phyloP scores from a whole-genome alignment of 2,329 filamentous ascomycete genomes.

The Daldinia sp. region DNA sequence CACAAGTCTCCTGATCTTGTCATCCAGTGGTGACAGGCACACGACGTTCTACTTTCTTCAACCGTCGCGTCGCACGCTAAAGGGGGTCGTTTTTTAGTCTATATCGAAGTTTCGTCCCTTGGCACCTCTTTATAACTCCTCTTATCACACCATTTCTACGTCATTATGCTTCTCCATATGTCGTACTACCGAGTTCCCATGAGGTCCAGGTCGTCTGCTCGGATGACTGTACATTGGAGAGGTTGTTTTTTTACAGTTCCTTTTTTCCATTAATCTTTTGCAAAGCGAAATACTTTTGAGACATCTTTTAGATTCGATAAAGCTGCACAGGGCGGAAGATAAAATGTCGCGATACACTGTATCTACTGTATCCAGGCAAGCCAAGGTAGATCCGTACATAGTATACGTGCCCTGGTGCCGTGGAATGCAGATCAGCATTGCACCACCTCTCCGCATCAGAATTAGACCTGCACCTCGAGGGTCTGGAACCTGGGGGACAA shows the following conservation, averaged over 20 bases:
- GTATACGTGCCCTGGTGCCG: slow-evolving; percentile 21
- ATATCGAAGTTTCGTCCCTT: slow-evolving; percentile 27
- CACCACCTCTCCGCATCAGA: slow-evolving; percentile 39
- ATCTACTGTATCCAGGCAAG: slow-evolving; percentile 35
- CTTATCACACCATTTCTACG: slow-evolving; percentile 48
- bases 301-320: not conserved
- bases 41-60: slow-evolving; percentile 20
- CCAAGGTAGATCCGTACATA: slow-evolving; percentile 21
- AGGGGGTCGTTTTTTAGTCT: slow-evolving; percentile 19
- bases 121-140: slow-evolving; percentile 35
- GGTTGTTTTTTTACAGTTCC: not conserved
- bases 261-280: slow-evolving; percentile 17
- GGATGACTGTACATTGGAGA: slow-evolving; percentile 16
- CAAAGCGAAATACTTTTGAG: slow-evolving; percentile 15
- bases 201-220: slow-evolving; percentile 25
- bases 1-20: slow-evolving; percentile 33
- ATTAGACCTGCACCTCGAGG: slow-evolving; percentile 31
- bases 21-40: slow-evolving; percentile 26
- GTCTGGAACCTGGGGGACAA: slow-evolving; percentile 34
- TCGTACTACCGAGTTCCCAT: slow-evolving; percentile 40
- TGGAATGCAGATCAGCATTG: slow-evolving; percentile 41
- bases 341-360: slow-evolving; percentile 26
- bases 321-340: slow-evolving; percentile 11
- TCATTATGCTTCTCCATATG: slow-evolving; percentile 44
- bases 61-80: slow-evolving; percentile 34